Base-by-base conservation (phyloP, 306 rosid species). In the Arachis hypogaea region DNA sequence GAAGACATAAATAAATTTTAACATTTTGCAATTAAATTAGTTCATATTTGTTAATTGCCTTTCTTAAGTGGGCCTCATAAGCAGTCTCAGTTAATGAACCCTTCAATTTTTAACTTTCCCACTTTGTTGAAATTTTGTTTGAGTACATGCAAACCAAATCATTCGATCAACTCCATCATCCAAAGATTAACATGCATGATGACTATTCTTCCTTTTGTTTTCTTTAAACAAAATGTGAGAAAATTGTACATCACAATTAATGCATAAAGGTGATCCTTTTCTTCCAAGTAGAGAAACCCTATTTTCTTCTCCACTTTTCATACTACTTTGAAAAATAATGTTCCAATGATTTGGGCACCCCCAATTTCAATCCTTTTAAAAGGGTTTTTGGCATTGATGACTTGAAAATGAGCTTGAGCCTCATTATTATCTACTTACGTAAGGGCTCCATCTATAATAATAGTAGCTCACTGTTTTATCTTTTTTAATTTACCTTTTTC, bases 91-190 rank as follows among this genome's bases (percentile, higher is more conserved):
- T 40, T 74, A 64, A 70, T 41, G 84, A 73, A 80, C 83, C 62
- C 82, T 77, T 68, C 60, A 14, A 74, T 66, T 71, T 72, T 72
- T 71, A 36, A 69, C 89, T 87, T 89, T 85, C 76, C 73, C 76
- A 73, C 96, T 92, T 92, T 88, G 90, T 90, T 90, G 96, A 90
- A 88, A 79, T 66, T 47, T 71, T 92, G 96, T 82, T 75, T 57
- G 80, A 85, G 44, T 74, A 86, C 81, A 84, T 67, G 81, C 68
- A 77, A 85, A 88, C 98, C 82, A 82, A 90, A 88, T 88, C 85
- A 92, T 89, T 77, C 18, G 40, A 70, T 63, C 50, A 11, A 68
- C 59, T 73, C 77, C 64, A 86, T 71, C 70, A 9, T 33, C 38
- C 38, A 33, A 33, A 33, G 38, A 33, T 33, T 33, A 33, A 33